phyloP scores from a whole-genome alignment of 2,329 filamentous ascomycete species.

The Phaeomoniella chlamydospora region DNA sequence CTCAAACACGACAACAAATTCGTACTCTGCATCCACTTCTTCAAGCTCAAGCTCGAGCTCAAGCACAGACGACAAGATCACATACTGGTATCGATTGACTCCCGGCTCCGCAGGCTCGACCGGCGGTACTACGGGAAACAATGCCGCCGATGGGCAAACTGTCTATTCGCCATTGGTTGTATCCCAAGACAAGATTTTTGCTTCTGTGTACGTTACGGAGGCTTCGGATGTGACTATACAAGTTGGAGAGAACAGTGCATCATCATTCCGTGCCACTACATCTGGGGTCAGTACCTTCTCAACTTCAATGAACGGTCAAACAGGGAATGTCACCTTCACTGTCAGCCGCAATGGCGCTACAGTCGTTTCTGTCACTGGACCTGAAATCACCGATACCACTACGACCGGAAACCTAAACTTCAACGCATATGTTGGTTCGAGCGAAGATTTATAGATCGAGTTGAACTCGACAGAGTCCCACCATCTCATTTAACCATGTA shows the following conservation, averaged over 20 bases:
- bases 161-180: conserved; percentile 12
- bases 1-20: conserved; percentile 9
- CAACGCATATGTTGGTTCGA: conserved; percentile 18
- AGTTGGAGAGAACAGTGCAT: conserved; percentile 13
- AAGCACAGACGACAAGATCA: conserved; percentile 13
- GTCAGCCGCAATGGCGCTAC: conserved; percentile 12
- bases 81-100: conserved; percentile 21
- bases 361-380: conserved; percentile 12
- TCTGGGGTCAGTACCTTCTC: conserved; percentile 18
- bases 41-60: background rate
- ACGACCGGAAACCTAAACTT: conserved; percentile 17
- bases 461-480: too few species aligned
- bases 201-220: conserved; percentile 12
- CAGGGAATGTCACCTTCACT: conserved; percentile 14
- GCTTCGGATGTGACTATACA: conserved; percentile 15
- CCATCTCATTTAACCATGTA: too few species aligned
- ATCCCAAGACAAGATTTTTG: conserved; percentile 18
- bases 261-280: conserved; percentile 9
- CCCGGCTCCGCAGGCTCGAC: conserved; percentile 14
- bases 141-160: conserved; percentile 14
- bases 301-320: conserved; percentile 16
- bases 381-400: conserved; percentile 15
- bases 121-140: conserved; percentile 20
- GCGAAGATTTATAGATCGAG: background rate
- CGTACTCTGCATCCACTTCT: background rate